These are phyloP conservation scores for Collybia mongolica DNA, from an alignment of 768 basidiomycete species.

Conservation along the genomic window DNA sequence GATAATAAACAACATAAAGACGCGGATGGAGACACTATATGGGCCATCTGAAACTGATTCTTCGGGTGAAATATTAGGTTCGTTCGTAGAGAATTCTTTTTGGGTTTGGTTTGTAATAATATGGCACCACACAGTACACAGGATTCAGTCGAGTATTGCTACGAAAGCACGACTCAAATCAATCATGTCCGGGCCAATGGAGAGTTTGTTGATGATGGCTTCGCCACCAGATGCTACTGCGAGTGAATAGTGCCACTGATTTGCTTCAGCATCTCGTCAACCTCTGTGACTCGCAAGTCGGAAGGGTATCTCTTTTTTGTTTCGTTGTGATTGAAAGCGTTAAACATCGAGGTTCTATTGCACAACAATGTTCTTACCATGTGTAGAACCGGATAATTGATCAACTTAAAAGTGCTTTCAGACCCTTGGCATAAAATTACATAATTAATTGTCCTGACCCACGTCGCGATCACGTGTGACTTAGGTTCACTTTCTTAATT, in stretches of 20 bases:
- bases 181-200: constrained; percentile 3
- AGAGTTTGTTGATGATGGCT: constrained; percentile 6
- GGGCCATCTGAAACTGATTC: neutral
- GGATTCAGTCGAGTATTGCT: constrained; percentile 6
- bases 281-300: too few relatives aligned
- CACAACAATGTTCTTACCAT: too few relatives aligned
- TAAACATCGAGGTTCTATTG: too few relatives aligned
- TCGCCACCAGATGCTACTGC: neutral
- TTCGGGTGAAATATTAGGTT: constrained; percentile 9
- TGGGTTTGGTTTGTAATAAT: neutral
- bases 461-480: constrained; percentile 5
- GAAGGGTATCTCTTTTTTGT: too few relatives aligned
- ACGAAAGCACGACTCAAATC: constrained; percentile 11
- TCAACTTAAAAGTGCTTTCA: too few relatives aligned
- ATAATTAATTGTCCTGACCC: neutral
- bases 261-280: too few relatives aligned
- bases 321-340: too few relatives aligned
- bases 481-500: constrained; percentile 4
- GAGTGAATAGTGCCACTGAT: too few relatives aligned
- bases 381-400: too few relatives aligned
- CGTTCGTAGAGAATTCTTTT: neutral
- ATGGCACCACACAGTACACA: neutral
- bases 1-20: constrained; percentile 17
- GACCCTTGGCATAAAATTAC: too few relatives aligned
- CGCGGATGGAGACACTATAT: constrained; percentile 17